These are phyloP conservation scores for Aureobasidium leucospermi DNA, from an alignment of 2,329 filamentous ascomycete genomes.

Conservation along the genomic window DNA sequence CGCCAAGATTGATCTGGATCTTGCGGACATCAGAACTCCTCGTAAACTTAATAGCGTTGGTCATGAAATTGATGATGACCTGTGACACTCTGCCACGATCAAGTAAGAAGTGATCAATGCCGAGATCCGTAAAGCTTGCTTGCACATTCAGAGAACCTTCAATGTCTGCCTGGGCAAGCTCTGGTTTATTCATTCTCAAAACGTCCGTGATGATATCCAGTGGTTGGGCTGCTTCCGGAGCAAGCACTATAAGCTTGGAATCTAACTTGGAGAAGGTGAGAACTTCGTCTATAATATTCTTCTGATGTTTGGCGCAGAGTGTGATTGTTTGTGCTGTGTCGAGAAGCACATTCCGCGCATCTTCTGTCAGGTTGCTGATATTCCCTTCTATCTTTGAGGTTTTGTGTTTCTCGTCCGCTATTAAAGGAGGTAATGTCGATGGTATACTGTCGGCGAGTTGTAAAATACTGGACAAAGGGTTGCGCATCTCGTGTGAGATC, in stretches of 20 bases:
- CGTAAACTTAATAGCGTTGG: conserved; percentile 42
- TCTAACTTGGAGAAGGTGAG: conserved; percentile 35
- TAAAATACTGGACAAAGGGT: conserved; percentile 36
- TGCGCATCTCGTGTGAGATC: conserved; percentile 33
- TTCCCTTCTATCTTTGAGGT: neutral
- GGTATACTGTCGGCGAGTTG: conserved; percentile 37
- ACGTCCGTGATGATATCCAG: conserved; percentile 21
- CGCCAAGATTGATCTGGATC: conserved; percentile 34
- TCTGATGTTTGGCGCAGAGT: conserved; percentile 24
- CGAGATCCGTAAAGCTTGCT: conserved; percentile 28
- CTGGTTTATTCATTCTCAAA: conserved; percentile 23
- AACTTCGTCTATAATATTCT: conserved; percentile 40
- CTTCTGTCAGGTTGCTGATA: neutral
- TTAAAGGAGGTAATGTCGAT: conserved; percentile 16
- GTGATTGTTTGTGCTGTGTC: conserved; percentile 22
- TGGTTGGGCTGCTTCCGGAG: neutral
- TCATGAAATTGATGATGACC: conserved; percentile 36
- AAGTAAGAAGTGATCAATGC: conserved; percentile 30
- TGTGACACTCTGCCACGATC: conserved; percentile 38
- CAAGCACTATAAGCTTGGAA: conserved; percentile 14
- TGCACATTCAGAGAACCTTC: conserved; percentile 27
- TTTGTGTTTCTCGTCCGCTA: neutral
- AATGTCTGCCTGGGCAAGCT: conserved; percentile 17
- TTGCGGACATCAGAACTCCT: conserved; percentile 27
- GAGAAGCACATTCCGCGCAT: neutral